Conservation (phyloP, 306 rosid genomes). For the Dryas alaskensis region DNA sequence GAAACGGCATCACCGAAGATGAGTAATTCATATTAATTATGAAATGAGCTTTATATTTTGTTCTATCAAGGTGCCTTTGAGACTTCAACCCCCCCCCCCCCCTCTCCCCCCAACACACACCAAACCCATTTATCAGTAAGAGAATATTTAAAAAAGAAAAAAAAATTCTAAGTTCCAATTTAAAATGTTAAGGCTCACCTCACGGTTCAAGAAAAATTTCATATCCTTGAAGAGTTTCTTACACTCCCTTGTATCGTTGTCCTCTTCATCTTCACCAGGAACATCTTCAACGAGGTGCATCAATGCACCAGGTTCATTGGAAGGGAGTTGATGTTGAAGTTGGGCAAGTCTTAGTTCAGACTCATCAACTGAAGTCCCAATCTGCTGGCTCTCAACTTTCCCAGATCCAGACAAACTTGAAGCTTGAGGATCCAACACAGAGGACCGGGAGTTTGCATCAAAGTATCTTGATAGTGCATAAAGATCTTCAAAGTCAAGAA, state of each 20-base stretch:
- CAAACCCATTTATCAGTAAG: not conserved
- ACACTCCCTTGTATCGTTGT: conserved; percentile 68
- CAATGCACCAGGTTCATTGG: conserved; percentile 81
- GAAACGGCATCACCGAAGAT: too few relatives aligned
- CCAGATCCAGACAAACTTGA: conserved; percentile 44
- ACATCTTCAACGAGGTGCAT: conserved; percentile 75
- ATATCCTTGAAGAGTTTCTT: conserved; percentile 67
- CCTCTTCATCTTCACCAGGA: conserved; percentile 61
- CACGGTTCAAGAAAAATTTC: conserved; percentile 89
- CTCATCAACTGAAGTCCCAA: conserved; percentile 31
- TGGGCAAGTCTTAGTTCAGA: conserved; percentile 88
- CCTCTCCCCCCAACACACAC: not conserved
- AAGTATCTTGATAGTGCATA: conserved; percentile 77
- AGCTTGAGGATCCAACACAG: conserved; percentile 43
- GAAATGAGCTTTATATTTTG: not conserved
- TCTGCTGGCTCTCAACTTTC: conserved; percentile 38
- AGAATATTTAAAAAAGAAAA: not conserved
- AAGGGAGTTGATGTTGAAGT: conserved; percentile 91
- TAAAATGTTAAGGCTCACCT: conserved; percentile 45
- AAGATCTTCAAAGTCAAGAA: conserved; percentile 48
- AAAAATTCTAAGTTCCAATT: not conserved
- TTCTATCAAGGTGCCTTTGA: not conserved
- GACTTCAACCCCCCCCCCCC: not conserved
- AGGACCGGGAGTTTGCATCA: conserved; percentile 38
- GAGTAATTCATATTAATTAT: not conserved